Evolutionary conservation across 2,329 filamentous ascomycete species (phyloP).

Genomic region (Phialophora macrospora): DNA sequence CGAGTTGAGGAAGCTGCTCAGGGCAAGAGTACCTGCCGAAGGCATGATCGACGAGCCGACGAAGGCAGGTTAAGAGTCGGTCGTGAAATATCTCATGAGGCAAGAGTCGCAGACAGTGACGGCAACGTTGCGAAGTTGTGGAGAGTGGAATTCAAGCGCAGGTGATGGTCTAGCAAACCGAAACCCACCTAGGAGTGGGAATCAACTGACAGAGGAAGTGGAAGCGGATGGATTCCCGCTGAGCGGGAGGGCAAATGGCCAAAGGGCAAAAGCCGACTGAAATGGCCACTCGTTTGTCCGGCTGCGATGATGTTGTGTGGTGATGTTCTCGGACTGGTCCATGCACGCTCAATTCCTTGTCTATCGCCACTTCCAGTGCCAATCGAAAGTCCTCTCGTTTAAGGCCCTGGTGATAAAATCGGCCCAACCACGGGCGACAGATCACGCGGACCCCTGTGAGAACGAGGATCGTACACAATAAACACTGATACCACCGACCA

Average conservation of each 20-base stretch:
- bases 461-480: background rate
- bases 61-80: constrained; percentile 7
- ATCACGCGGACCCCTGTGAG: background rate
- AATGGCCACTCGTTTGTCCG: constrained; percentile 6
- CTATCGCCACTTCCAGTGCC: background rate
- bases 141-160: constrained; percentile 1
- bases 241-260: background rate
- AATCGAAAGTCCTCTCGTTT: background rate
- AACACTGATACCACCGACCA: background rate
- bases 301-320: constrained; percentile 3
- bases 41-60: constrained; percentile 29
- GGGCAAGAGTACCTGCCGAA: constrained; percentile 26
- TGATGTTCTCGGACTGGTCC: constrained; percentile 3
- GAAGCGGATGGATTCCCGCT: background rate
- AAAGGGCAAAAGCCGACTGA: constrained; percentile 3
- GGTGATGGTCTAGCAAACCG: constrained; percentile 3
- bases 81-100: constrained; percentile 2
- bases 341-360: background rate
- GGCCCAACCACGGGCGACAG: constrained; percentile 1
- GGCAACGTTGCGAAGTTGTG: constrained; percentile 3
- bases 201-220: constrained; percentile 2
- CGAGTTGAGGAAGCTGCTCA: constrained; percentile 33
- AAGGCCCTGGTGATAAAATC: background rate
- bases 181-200: background rate
- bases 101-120: background rate